Evolutionary conservation across 2,329 filamentous ascomycete genomes (phyloP).

Genomic region (Verticillium albo-atrum): DNA sequence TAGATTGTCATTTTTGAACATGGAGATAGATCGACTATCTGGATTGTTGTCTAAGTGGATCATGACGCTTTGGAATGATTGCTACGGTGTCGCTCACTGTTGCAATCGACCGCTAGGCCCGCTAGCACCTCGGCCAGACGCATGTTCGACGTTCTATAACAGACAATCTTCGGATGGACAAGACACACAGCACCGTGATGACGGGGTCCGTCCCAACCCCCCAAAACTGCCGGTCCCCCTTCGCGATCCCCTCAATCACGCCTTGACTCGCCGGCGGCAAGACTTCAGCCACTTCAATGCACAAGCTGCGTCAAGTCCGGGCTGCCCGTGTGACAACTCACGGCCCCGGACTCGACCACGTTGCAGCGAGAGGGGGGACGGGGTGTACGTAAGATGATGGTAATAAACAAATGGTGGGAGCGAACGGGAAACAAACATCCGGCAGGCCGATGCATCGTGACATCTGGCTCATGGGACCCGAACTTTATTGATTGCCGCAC

Average conservation of each 20-base stretch:
- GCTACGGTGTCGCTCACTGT: not conserved
- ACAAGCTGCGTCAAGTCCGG: not conserved
- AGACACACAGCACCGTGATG: not conserved
- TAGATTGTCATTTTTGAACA: not conserved
- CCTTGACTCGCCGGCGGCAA: not conserved
- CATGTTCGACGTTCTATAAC: not conserved
- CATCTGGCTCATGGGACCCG: not conserved
- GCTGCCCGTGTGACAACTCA: not conserved
- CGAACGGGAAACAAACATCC: not conserved
- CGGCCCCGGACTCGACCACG: not conserved
- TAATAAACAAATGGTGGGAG: not conserved
- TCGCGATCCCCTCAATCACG: not conserved
- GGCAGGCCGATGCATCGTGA: not conserved
- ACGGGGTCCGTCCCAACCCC: not conserved
- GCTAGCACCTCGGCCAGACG: not conserved
- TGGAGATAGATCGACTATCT: not conserved
- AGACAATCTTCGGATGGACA: not conserved
- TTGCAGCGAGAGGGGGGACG: not conserved
- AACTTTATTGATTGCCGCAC: not conserved
- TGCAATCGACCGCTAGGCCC: not conserved
- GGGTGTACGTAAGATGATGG: not conserved
- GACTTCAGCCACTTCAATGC: not conserved
- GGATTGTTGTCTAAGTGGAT: not conserved
- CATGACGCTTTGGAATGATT: not conserved
- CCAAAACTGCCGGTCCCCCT: not conserved